Evolutionary conservation across 495 filamentous ascomycete genomes (phyloP).

Genomic region (Lepraria neglecta): DNA sequence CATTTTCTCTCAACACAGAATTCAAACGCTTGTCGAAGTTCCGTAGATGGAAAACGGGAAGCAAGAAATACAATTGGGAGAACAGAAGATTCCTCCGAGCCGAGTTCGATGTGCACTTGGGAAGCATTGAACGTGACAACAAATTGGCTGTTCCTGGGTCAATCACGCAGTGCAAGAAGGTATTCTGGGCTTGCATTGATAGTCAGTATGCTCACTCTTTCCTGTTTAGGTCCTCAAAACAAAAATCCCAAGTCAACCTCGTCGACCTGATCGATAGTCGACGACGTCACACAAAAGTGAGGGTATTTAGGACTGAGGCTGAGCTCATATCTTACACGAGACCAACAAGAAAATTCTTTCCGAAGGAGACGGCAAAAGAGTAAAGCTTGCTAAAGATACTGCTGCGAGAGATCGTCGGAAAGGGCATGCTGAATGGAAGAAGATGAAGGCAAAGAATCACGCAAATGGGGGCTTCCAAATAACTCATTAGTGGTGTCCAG

Average conservation of each 20-base stretch:
- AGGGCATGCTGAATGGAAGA: neutral
- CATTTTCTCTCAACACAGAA: constrained; percentile 21
- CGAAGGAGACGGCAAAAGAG: constrained; percentile 33
- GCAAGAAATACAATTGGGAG: constrained; percentile 24
- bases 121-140: constrained; percentile 8
- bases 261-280: constrained; percentile 47
- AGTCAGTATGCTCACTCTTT: too few species aligned
- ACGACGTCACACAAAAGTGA: constrained; percentile 28
- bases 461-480: too few species aligned
- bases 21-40: constrained; percentile 27
- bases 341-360: constrained; percentile 38
- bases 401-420: constrained; percentile 28
- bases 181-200: constrained; percentile 11
- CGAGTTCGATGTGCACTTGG: constrained; percentile 29
- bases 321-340: constrained; percentile 28
- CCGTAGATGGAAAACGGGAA: constrained; percentile 27
- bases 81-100: constrained; percentile 27
- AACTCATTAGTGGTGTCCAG: too few species aligned
- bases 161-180: constrained; percentile 40
- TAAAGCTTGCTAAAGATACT: constrained; percentile 39
- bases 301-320: constrained; percentile 31
- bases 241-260: constrained; percentile 44
- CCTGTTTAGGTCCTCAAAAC: too few species aligned
- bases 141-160: constrained; percentile 28
- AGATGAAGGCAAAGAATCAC: too few species aligned